These are phyloP conservation scores for Pseudogymnoascus verrucosus DNA, from an alignment of 2,329 filamentous ascomycete genomes.

Conservation along the genomic window DNA sequence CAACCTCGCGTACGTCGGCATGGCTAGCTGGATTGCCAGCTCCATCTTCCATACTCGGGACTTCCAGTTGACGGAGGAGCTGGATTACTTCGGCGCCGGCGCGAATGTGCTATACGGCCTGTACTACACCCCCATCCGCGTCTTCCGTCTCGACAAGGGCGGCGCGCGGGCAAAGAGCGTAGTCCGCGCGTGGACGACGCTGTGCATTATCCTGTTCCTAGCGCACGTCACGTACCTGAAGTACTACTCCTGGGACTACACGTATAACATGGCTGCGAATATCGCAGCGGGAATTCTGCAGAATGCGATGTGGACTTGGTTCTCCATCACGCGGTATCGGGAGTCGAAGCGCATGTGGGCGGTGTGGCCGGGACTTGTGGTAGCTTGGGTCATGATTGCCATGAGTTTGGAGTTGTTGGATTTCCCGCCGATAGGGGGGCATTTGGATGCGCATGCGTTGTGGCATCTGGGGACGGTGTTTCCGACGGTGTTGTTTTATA, in stretches of 20 bases:
- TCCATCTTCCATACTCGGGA: slow-evolving; percentile 90
- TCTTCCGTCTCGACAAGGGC: slow-evolving; percentile 69
- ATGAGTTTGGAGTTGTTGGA: slow-evolving; percentile 97
- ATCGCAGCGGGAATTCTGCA: slow-evolving; percentile 71
- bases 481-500: slow-evolving; percentile 87
- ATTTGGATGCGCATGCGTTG: slow-evolving; percentile 85
- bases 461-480: slow-evolving; percentile 93
- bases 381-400: slow-evolving; percentile 82
- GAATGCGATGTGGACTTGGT: slow-evolving; percentile 79
- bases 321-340: slow-evolving; percentile 67
- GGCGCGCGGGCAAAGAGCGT: slow-evolving; percentile 34
- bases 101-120: slow-evolving; percentile 84
- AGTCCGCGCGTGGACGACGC: slow-evolving; percentile 64
- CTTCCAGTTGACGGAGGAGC: slow-evolving; percentile 75
- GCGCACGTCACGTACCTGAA: slow-evolving; percentile 78
- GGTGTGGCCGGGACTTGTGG: slow-evolving; percentile 81
- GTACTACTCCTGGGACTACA: slow-evolving; percentile 85
- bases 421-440: slow-evolving; percentile 75
- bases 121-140: slow-evolving; percentile 73
- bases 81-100: slow-evolving; percentile 94
- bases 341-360: slow-evolving; percentile 70
- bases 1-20: slow-evolving; percentile 69
- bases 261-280: slow-evolving; percentile 96
- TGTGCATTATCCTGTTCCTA: slow-evolving; percentile 64
- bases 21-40: slow-evolving; percentile 79